Evolutionary conservation across 495 filamentous ascomycete genomes (phyloP).

Genomic region (Annulohypoxylon nitens): DNA sequence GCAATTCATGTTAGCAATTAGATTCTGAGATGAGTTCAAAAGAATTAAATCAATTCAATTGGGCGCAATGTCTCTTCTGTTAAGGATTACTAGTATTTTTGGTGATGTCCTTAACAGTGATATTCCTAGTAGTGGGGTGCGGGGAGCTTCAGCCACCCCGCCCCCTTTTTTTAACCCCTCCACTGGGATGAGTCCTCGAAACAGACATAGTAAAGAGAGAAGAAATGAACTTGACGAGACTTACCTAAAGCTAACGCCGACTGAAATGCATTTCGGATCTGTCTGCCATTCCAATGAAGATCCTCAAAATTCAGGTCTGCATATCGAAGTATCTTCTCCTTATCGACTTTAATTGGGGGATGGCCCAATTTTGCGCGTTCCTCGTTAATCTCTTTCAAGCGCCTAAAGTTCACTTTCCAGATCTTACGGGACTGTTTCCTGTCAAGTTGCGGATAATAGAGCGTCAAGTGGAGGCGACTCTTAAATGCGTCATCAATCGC

Average conservation of each 20-base stretch:
- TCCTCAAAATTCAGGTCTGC: conserved; percentile 26
- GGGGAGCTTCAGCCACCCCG: too few relatives aligned
- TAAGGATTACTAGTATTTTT: too few relatives aligned
- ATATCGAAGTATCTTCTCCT: conserved; percentile 37
- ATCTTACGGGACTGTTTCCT: conserved; percentile 11
- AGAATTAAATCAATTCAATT: background rate
- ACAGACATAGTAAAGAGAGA: background rate
- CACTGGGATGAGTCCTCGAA: background rate
- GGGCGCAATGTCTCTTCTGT: too few relatives aligned
- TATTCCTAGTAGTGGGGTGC: too few relatives aligned
- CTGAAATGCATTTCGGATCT: conserved; percentile 63
- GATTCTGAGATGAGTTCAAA: background rate
- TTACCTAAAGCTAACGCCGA: conserved; percentile 54
- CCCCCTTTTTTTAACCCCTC: too few relatives aligned
- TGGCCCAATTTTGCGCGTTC: conserved; percentile 8
- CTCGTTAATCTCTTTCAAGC: conserved; percentile 18
- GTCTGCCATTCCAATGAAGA: conserved; percentile 59
- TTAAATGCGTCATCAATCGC: conserved; percentile 68
- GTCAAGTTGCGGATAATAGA: conserved; percentile 29
- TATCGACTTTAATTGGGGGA: conserved; percentile 7
- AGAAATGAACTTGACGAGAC: background rate
- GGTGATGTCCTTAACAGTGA: too few relatives aligned
- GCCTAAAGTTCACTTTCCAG: conserved; percentile 14
- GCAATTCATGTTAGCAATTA: background rate
- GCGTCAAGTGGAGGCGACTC: conserved; percentile 63